Base-by-base conservation (phyloP, 768 basidiomycete genomes). In the Kwoniella sp. region DNA sequence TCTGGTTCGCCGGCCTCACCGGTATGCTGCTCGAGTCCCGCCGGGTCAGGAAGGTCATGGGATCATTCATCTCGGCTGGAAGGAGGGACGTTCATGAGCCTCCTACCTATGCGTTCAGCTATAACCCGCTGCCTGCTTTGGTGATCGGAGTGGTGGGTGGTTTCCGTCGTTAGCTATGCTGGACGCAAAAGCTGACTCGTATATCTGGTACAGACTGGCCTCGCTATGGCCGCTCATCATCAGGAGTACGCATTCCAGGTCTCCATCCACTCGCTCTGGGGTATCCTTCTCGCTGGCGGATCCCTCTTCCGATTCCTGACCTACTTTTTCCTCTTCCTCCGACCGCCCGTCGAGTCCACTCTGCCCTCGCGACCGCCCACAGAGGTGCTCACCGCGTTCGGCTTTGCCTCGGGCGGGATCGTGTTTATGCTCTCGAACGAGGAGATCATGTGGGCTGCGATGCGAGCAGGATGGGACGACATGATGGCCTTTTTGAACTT, bases 191-290 rank as follows among this genome's bases (percentile, higher is more conserved):
- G 32, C 3, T 5, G n/a, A 8, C 39, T 39, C 17, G 9, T 36
- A 27, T 6, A 15, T 10, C 17, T 23, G 7, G 17, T 15, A 25
- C 51, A 71, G 65, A 92, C 91, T 10, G 93, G 92, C 19, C 81
- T 85, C 2, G 92, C 89, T 2, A 95, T 96, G 93, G 81, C 86
- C 11, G 89, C 89, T 0, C 93, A 98, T 72, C 80, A 82, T 48
- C 92, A 96, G 73, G 80, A 81, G 1, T 96, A 93, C 75, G 74
- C 87, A n/a, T 95, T 95, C 77, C 88, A 88, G 81, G 89, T 95
- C 33, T 83, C 90, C 70, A 86, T 96, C 45, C 93, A 98, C 73
- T 73, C 80, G 27, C 78, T 96, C 3, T 98, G 93, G 93, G 93
- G 93, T 40, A 84, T 83, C 75, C 78, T 92, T 20, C 82, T 98